Evolutionary conservation across 73 alveolate genomes (phyloP), one percentile per base, ranked within the genome.

Genomic region (Blepharisma japonicum): DNA sequence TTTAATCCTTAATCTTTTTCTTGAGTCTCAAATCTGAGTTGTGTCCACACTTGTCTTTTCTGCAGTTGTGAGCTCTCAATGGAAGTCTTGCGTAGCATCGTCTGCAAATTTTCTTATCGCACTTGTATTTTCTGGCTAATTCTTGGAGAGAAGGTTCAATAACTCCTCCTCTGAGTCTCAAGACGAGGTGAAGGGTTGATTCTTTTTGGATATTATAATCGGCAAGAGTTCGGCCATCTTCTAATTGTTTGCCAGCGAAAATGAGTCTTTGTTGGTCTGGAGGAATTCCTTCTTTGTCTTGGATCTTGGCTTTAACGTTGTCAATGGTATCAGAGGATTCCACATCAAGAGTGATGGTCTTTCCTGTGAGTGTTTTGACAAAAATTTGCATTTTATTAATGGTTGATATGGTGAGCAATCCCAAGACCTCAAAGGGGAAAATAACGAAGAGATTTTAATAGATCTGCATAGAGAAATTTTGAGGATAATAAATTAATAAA

Each of bases 201-300:
- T 84, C 91, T 72, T 80, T 84, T 71, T 84, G 83, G 80, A 84
- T 79, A 66, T 84, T 84, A 55, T 84, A 84, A 46, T 84, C 91
- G 42, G 84, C 72, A 61, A 84, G 88, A 66, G 85, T 84, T 70
- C 85, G 80, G 71, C 85, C 85, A 67, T 84, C 91, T 80, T 79
- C 91, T 6, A 84, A 61, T 84, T 80, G 86, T 55, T 84, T 84
- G 51, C 91, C 91, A 25, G 88, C 91, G 54, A 68, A 84, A 61
- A 80, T 70, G 61, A 84, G 72, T 80, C 89, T 84, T 71, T 84
- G 85, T 71, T 79, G 55, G 68, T 84, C 89, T 42, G 89, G 91
- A 50, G 91, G 91, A 66, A 84, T 84, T 27, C 88, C 91, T 84
- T 84, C 91, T 61, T 84, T 84, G 50, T 84, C 89, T 81, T 84